Conservation (phyloP, 306 rosid species). For the Cicer bijugum region DNA sequence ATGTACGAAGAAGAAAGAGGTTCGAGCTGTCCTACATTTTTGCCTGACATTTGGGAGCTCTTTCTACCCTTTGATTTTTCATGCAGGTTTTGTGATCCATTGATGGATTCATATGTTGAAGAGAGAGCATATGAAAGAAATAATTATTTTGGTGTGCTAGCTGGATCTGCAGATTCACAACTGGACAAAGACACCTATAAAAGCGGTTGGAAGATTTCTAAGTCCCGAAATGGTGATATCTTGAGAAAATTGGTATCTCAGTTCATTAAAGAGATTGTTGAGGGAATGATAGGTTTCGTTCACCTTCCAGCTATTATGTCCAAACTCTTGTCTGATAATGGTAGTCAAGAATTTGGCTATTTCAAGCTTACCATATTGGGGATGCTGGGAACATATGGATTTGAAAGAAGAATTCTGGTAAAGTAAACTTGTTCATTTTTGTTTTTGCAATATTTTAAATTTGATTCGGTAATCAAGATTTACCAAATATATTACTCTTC, state of each 20-base stretch:
- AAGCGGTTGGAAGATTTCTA: conserved; percentile 80
- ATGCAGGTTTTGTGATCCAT: conserved; percentile 87
- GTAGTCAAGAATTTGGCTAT: conserved; percentile 95
- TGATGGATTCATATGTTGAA: conserved; percentile 62
- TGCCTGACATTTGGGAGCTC: background rate
- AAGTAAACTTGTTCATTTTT: conserved; percentile 20
- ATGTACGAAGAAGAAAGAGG: background rate
- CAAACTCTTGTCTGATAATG: conserved; percentile 91
- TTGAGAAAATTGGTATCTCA: conserved; percentile 77
- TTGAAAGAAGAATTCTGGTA: conserved; percentile 99
- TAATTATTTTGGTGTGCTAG: conserved; percentile 46
- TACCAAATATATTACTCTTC: conserved; percentile 33
- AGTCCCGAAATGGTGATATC: conserved; percentile 59
- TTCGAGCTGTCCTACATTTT: conserved; percentile 14
- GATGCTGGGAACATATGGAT: conserved; percentile 92
- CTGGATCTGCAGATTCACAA: conserved; percentile 54
- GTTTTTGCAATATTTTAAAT: conserved; percentile 7
- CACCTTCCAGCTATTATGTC: conserved; percentile 94
- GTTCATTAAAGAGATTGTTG: conserved; percentile 93
- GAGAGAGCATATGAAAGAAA: conserved; percentile 55
- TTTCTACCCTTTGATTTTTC: conserved; percentile 35
- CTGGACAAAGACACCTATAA: conserved; percentile 55
- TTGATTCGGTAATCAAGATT: conserved; percentile 34
- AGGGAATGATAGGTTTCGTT: conserved; percentile 95
- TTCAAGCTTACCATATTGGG: conserved; percentile 92